Conservation (phyloP, 1,284 basidiomycete genomes). For the Cerioporus squamosus region DNA sequence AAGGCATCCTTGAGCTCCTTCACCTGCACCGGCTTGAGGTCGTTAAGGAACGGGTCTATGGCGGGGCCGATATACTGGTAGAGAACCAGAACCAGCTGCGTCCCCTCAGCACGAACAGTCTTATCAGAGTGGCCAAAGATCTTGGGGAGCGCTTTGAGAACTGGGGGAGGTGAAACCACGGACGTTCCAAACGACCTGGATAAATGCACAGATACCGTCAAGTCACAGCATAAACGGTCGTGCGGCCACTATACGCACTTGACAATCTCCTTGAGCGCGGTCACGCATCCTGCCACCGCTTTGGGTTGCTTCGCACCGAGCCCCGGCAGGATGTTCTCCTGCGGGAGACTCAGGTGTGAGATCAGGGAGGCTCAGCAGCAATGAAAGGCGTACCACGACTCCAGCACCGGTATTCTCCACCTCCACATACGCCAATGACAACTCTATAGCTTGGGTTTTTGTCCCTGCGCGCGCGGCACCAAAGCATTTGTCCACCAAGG, state of each 20-base stretch:
- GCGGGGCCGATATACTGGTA: conserved; percentile 92
- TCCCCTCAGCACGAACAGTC: conserved; percentile 93
- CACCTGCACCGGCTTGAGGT: conserved; percentile 98
- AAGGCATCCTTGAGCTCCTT: conserved; percentile 96
- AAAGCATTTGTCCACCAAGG: conserved; percentile 95
- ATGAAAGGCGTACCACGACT: conserved; percentile 75
- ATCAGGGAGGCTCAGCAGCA: conserved; percentile 14
- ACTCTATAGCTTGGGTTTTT: conserved; percentile 88
- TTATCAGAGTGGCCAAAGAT: conserved; percentile 97
- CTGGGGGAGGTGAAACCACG: conserved; percentile 74
- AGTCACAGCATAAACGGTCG: not conserved
- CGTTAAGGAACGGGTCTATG: conserved; percentile 86
- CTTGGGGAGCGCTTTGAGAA: conserved; percentile 89
- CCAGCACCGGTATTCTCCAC: conserved; percentile 90
- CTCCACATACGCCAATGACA: conserved; percentile 90
- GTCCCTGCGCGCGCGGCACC: conserved; percentile 92
- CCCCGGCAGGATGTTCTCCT: conserved; percentile 87
- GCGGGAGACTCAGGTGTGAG: conserved; percentile 32
- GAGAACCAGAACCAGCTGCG: conserved; percentile 73
- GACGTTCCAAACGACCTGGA: conserved; percentile 83
- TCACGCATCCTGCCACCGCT: conserved; percentile 82
- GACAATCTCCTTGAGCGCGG: conserved; percentile 81
- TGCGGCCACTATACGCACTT: conserved; percentile 44
- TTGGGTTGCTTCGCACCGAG: conserved; percentile 95
- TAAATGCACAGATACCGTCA: not conserved